Base-by-base conservation (phyloP, 192 early-diverging fungal genomes). In the Coemansia sp. region DNA sequence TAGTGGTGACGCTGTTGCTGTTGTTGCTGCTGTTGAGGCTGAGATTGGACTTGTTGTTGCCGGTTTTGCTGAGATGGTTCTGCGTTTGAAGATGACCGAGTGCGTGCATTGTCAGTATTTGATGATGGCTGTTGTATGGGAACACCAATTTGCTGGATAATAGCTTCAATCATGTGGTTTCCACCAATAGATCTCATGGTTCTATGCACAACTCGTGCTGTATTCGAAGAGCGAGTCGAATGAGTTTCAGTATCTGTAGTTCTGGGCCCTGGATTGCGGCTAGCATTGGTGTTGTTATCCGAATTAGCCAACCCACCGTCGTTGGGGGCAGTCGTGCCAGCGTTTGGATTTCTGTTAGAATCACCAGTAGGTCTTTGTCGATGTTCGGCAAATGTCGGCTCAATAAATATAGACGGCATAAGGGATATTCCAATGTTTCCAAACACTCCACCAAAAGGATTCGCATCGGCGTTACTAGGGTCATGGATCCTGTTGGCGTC, bases 141-240 rank as follows among this genome's bases (percentile, higher is more conserved):
- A 6, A 58, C 15, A 15, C 56, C 56, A 10, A 58, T 58, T 36
- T 58, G 56, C 56, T 58, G 36, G 22, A 58, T 40, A 58, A 58
- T 58, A 58, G 56, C 56, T 37, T 58, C 56, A 40, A 58, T 58
- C 32, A 58, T 15, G 8, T 58, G 56, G 56, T 40, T 58, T 10
- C 56, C 39, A 15, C 39, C 39, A 41, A 41, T 40, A 12, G 56
- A 58, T 58, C 56, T 58, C 36, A 58, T 58, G 56, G 56, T 58
- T 41, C 56, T 58, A 58, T 58, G 56, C 8, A 58, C 39, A 58
- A 58, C 12, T 4, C 56, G 56, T n/a, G 56, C 3, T 40, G 39
- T 58, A 15, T 36, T 36, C 10, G 15, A 58, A 40, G 39, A 11
- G 26, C 49, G 19, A 9, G 7, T 22, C 21, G 21, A 52, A 11